A percentile compares a stretch with the other conserved stretches of the same genome.
Conservation (phyloP, 345 rosid genomes). For the Bretschneidera sinensis region DNA sequence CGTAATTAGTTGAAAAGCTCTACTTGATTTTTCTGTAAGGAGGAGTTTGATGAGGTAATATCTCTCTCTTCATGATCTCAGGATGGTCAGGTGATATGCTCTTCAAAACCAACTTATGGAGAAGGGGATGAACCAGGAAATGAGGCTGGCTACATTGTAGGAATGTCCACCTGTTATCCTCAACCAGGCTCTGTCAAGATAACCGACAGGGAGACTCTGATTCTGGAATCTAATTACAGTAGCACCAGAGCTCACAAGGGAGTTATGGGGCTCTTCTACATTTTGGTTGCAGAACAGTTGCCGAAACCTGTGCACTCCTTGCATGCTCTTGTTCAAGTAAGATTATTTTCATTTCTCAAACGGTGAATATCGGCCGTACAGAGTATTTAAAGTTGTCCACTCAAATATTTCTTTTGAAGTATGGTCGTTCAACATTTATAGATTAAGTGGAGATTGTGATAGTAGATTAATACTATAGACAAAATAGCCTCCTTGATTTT, state of each 20-base stretch:
- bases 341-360: background rate
- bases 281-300: constrained; percentile 51
- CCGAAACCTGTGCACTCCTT: constrained; percentile 24
- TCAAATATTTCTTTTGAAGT: background rate
- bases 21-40: too few relatives aligned
- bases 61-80: constrained; percentile 18
- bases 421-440: too few relatives aligned
- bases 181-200: constrained; percentile 58
- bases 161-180: constrained; percentile 90
- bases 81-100: constrained; percentile 60
- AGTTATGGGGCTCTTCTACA: constrained; percentile 82
- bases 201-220: constrained; percentile 50
- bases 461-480: too few relatives aligned
- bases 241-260: constrained; percentile 51
- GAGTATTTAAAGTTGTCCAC: too few relatives aligned
- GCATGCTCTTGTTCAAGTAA: constrained; percentile 30
- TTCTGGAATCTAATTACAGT: constrained; percentile 63
- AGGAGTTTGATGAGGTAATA: background rate
- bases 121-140: constrained; percentile 72
- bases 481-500: too few relatives aligned
- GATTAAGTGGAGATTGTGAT: constrained; percentile 2
- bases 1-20: too few relatives aligned
- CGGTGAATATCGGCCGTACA: too few relatives aligned
- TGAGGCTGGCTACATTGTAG: constrained; percentile 84
- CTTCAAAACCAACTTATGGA: constrained; percentile 62